phyloP scores from a whole-genome alignment of 2,329 filamentous ascomycete species.

The Cladosporium sp. region DNA sequence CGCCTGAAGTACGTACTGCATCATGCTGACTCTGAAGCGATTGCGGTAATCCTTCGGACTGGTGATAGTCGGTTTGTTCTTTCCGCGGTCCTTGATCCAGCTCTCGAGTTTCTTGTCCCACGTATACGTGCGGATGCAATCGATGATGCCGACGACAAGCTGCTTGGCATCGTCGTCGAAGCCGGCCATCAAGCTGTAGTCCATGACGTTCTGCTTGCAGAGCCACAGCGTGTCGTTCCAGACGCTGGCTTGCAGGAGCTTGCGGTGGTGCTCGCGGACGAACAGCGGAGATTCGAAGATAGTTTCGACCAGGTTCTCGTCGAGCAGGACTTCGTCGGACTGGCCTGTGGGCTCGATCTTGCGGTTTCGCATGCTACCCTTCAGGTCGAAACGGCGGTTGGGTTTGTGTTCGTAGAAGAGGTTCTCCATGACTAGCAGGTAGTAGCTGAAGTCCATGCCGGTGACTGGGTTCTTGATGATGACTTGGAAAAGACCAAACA shows the following conservation, averaged over 20 bases:
- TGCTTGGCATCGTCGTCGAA: slow-evolving; percentile 89
- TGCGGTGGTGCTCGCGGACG: slow-evolving; percentile 92
- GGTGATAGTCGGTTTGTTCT: slow-evolving; percentile 87
- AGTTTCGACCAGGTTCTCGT: slow-evolving; percentile 99
- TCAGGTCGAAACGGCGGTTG: slow-evolving; percentile 81
- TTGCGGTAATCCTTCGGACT: slow-evolving; percentile 97
- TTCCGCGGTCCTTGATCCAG: slow-evolving; percentile 97
- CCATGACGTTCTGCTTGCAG: slow-evolving; percentile 95
- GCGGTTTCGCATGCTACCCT: slow-evolving; percentile 97
- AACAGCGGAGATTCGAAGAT: slow-evolving; percentile 98
- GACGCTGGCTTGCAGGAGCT: slow-evolving; percentile 83
- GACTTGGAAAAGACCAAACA: slow-evolving; percentile 97
- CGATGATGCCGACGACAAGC: slow-evolving; percentile 94
- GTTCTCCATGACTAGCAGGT: slow-evolving; percentile 94
- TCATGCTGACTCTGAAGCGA: slow-evolving; percentile 94
- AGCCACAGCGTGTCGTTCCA: slow-evolving; percentile 98
- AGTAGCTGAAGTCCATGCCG: slow-evolving; percentile 90
- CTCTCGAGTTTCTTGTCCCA: slow-evolving; percentile 99
- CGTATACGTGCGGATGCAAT: slow-evolving; percentile 97
- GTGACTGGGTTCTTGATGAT: slow-evolving; percentile 93
- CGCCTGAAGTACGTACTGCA: slow-evolving; percentile 75
- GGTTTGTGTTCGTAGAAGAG: slow-evolving; percentile 93
- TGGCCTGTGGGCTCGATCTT: slow-evolving; percentile 96
- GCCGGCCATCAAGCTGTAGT: slow-evolving; percentile 97
- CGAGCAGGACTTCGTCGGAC: slow-evolving; percentile 91